Conservation (phyloP, 1,139 yeast species). For the Diutina scorzettiae region DNA sequence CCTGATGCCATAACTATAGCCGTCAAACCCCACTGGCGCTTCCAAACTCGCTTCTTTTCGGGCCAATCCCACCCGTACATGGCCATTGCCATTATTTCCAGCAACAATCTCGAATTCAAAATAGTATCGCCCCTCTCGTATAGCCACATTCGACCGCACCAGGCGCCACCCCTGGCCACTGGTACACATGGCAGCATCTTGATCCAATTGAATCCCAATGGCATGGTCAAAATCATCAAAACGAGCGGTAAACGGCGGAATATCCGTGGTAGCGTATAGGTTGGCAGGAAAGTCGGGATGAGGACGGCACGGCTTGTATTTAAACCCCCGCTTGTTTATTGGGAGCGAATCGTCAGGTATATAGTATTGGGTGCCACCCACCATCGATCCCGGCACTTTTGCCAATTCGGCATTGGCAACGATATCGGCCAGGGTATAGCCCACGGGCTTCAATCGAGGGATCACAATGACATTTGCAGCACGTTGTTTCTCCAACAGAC, state of each 20-base stretch:
- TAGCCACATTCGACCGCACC: conserved; percentile 60
- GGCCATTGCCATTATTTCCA: conserved; percentile 34
- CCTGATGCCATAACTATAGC: conserved; percentile 83
- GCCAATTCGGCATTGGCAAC: conserved; percentile 8
- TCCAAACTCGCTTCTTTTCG: conserved; percentile 83
- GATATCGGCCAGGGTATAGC: conserved; percentile 17
- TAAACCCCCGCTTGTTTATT: conserved; percentile 66
- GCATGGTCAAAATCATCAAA: conserved; percentile 67
- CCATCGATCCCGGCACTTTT: conserved; percentile 8
- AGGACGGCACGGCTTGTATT: conserved; percentile 72
- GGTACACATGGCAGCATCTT: conserved; percentile 33
- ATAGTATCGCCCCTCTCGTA: conserved; percentile 72
- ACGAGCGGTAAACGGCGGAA: conserved; percentile 53
- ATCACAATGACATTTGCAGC: conserved; percentile 24
- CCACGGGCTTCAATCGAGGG: conserved; percentile 31
- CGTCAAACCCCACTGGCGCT: conserved; percentile 94
- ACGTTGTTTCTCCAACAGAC: conserved; percentile 12
- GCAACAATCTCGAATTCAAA: conserved; percentile 56
- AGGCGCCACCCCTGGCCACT: conserved; percentile 72
- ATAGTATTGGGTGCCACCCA: conserved; percentile 21
- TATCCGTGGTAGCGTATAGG: conserved; percentile 64
- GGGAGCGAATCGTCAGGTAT: conserved; percentile 62
- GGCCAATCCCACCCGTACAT: conserved; percentile 74
- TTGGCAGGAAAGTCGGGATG: conserved; percentile 47
- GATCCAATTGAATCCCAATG: conserved; percentile 39